Conservation (phyloP, 371 early-diverging fungal genomes). For the Mortierella polycephala region DNA sequence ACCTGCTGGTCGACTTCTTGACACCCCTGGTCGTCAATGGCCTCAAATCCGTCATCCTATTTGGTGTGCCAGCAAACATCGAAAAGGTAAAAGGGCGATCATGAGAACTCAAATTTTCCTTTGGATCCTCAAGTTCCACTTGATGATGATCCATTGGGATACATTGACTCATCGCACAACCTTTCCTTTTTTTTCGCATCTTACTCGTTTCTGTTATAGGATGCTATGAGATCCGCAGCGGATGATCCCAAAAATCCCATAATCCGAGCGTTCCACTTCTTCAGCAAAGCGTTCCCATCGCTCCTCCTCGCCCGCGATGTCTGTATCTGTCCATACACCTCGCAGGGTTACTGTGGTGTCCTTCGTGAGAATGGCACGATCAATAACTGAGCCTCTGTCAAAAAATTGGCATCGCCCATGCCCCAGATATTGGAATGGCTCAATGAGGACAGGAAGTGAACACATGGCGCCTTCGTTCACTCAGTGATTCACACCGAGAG, state of each 20-base stretch:
- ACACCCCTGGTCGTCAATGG: conserved; percentile 90
- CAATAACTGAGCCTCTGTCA: conserved; percentile 80
- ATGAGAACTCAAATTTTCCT: not conserved
- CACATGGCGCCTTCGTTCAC: not conserved
- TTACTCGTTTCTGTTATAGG: conserved; percentile 62
- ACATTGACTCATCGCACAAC: not conserved
- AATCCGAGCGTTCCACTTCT: conserved; percentile 81
- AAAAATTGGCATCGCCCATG: conserved; percentile 90
- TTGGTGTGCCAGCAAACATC: conserved; percentile 92
- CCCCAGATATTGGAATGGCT: conserved; percentile 91
- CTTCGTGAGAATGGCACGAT: conserved; percentile 85
- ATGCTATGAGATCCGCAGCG: conserved; percentile 81
- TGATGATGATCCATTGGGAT: not conserved
- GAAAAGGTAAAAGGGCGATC: conserved; percentile 51
- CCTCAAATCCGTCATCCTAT: conserved; percentile 86
- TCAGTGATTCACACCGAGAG: too few species aligned
- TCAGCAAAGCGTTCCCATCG: conserved; percentile 83
- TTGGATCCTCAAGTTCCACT: not conserved
- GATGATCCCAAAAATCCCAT: conserved; percentile 92
- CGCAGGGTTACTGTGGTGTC: conserved; percentile 96
- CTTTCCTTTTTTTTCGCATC: not conserved
- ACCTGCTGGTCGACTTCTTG: conserved; percentile 78
- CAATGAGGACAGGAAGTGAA: conserved; percentile 36
- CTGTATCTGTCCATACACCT: conserved; percentile 97
- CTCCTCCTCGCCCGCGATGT: conserved; percentile 93